Evolutionary conservation across 2,329 filamentous ascomycete species (phyloP).

Genomic region (Blastomyces silverae): DNA sequence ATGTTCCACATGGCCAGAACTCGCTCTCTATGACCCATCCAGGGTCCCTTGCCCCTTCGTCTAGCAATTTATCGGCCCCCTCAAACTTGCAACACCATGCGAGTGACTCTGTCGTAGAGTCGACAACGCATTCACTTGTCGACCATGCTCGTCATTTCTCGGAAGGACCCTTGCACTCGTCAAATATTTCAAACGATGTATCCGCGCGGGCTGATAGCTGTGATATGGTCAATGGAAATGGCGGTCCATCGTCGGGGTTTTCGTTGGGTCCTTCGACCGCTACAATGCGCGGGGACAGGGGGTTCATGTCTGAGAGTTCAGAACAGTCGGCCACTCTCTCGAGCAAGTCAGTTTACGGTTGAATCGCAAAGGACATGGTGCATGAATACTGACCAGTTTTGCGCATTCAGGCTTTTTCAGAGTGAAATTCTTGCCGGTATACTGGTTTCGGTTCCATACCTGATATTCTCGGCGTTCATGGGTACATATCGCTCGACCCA

Average conservation of each 20-base stretch:
- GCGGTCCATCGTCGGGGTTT: background rate
- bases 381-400: conserved; percentile 9
- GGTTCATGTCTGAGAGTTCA: background rate
- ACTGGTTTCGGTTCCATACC: conserved; percentile 5
- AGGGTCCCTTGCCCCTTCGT: background rate
- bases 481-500: background rate
- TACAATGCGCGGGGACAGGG: background rate
- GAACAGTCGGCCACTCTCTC: background rate
- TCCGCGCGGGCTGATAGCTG: background rate
- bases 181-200: background rate
- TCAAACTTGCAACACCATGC: background rate
- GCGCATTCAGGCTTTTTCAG: conserved; percentile 2
- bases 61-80: background rate
- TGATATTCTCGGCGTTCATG: conserved; percentile 1
- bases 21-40: conserved; percentile 4
- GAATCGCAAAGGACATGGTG: background rate
- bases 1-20: background rate
- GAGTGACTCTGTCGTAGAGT: background rate
- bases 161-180: background rate
- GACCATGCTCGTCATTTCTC: background rate
- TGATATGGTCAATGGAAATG: background rate
- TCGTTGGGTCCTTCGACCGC: background rate
- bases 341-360: background rate
- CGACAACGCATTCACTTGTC: background rate
- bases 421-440: conserved; percentile 5